Base-by-base conservation (phyloP, 2,329 filamentous ascomycete species). In the Talaromyces islandicus region DNA sequence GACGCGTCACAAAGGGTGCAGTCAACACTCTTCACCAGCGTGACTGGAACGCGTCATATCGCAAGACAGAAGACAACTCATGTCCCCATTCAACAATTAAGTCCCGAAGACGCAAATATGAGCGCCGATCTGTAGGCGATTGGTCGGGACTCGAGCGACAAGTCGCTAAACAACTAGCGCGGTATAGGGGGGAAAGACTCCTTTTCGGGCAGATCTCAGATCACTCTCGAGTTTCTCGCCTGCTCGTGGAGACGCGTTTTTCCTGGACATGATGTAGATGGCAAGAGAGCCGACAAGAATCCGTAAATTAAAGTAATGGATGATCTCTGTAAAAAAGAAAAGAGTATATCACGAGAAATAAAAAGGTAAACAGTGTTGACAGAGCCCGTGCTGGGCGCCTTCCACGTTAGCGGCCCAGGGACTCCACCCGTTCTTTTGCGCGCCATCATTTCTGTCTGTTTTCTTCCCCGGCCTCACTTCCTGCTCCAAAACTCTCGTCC, bases 381-480 rank as follows among this genome's bases (percentile, higher is more conserved):
- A 54, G 25, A 35, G 51, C 51, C 51, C 43, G 43, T 46, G 43
- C 43, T 46, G 43, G 43, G 43, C 43, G 43, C 43, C 43, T 21
- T 46, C 43, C 43, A 19, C 19, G 19, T 46, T 46, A 46, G 43
- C 43, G 43, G 43, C 43, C 21, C n/a, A 19, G n/a, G 4, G n/a
- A 14, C 43, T 46, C 43, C 43, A 46, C 43, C 43, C n/a, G 43
- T 46, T 46, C 43, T 24, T 46, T 46, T 46, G 19, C 35, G 35
- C 35, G 35, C 35, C 35, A 5, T 38, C 6, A 48, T 54, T 63
- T 54, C 53, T 57, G 43, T 60, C 59, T 55, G 54, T 57, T 56
- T 61, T 64, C 55, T 54, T 59, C 55, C 59, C 61, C 65, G 56
- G 57, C 62, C 56, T 60, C 63, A 57, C 54, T 50, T 48, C 56